Percentiles rank a stretch among this genome's conserved stretches.
Conservation (phyloP, 192 early-diverging fungal genomes). For the Tieghemiomyces parasiticus region DNA sequence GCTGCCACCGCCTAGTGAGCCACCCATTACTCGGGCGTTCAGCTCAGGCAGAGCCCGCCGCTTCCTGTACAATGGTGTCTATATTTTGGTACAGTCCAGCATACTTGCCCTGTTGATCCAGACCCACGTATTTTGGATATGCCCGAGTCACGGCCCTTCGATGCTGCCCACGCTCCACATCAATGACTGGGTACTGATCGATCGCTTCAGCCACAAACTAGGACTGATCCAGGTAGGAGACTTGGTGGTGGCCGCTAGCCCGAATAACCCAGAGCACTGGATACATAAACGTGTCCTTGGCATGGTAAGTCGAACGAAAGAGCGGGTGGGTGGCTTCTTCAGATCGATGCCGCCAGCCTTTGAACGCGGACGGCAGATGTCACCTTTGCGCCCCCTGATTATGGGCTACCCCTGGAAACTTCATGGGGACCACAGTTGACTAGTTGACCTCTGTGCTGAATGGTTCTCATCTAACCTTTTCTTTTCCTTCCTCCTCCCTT, state of each 20-base stretch:
- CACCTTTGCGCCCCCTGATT: background rate
- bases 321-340: no score
- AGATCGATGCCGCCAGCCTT: no score
- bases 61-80: no score
- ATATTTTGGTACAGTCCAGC: no score
- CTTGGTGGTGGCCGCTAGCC: background rate
- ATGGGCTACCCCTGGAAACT: background rate
- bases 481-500: background rate
- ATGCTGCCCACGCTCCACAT: slow-evolving; percentile 2
- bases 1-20: no score
- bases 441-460: background rate
- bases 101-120: no score
- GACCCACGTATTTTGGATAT: no score
- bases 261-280: background rate
- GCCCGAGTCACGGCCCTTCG: slow-evolving; percentile 5
- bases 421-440: background rate
- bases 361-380: no score
- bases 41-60: no score
- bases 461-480: background rate
- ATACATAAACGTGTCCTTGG: slow-evolving; percentile 3
- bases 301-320: background rate
- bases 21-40: no score
- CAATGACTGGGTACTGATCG: background rate
- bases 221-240: background rate
- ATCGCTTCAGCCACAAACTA: background rate